Conservation (phyloP, 2,329 filamentous ascomycete species). For the Fusarium globosum region DNA sequence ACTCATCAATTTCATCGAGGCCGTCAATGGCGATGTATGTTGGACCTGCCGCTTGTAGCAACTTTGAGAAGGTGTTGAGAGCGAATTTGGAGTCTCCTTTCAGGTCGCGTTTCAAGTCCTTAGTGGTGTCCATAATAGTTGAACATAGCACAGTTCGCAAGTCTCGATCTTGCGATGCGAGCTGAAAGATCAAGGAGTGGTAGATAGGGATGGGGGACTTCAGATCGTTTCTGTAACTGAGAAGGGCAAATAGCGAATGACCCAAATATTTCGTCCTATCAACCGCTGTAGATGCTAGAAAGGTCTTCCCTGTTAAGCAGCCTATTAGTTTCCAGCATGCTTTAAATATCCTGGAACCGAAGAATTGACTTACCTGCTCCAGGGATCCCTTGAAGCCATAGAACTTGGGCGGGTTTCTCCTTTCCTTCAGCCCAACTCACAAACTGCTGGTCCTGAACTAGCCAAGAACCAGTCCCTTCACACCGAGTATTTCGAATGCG, state of each 20-base stretch:
- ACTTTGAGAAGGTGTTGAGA: neutral
- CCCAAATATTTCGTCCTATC: neutral
- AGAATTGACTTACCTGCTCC: neutral
- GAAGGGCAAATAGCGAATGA: neutral
- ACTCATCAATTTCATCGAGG: neutral
- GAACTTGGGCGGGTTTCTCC: neutral
- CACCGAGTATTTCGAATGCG: neutral
- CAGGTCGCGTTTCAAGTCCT: neutral
- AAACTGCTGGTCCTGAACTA: neutral
- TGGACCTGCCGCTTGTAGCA: neutral
- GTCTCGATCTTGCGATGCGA: neutral
- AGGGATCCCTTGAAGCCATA: neutral
- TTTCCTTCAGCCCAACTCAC: neutral
- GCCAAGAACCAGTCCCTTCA: neutral
- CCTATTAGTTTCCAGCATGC: rapidly evolving
- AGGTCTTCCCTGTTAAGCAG: neutral
- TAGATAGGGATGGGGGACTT: neutral
- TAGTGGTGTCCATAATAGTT: neutral
- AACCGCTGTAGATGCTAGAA: neutral
- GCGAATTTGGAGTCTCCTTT: neutral
- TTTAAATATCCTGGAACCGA: neutral
- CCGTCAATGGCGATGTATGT: neutral
- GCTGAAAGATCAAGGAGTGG: neutral
- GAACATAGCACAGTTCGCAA: neutral
- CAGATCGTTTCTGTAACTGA: neutral